Evolutionary conservation across 306 rosid species (phyloP).

Genomic region (Mimosa pudica): DNA sequence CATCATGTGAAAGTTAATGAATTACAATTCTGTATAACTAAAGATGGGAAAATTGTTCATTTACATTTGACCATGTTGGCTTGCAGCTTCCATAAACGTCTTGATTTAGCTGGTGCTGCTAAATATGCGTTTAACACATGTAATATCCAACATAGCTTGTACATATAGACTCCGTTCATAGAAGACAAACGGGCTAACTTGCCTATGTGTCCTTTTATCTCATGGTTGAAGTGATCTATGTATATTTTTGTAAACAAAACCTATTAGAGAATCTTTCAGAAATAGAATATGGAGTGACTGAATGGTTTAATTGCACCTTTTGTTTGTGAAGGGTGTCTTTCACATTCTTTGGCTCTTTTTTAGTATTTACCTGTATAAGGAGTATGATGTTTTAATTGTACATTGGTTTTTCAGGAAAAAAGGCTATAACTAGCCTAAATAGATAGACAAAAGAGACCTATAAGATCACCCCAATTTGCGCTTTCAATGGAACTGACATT

Average conservation of each 20-base stretch:
- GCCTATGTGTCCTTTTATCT: background rate
- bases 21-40: background rate
- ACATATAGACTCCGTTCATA: background rate
- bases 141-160: background rate
- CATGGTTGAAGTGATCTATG: background rate
- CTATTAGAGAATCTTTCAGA: background rate
- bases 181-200: background rate
- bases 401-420: conserved; percentile 6
- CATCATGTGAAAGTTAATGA: background rate
- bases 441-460: background rate
- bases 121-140: background rate
- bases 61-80: conserved; percentile 1
- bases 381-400: conserved; percentile 21
- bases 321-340: background rate
- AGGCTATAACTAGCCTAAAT: background rate
- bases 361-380: conserved; percentile 16
- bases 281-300: conserved; percentile 9
- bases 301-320: background rate
- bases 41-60: background rate
- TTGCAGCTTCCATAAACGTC: conserved; percentile 1
- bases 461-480: background rate
- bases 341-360: background rate
- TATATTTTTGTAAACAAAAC: background rate
- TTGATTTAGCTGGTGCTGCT: conserved; percentile 14
- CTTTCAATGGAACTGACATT: background rate